A percentile compares a stretch with the other conserved stretches of the same genome.
phyloP scores from a whole-genome alignment of 371 early-diverging fungal genomes.

The Rhizopus sp. region DNA sequence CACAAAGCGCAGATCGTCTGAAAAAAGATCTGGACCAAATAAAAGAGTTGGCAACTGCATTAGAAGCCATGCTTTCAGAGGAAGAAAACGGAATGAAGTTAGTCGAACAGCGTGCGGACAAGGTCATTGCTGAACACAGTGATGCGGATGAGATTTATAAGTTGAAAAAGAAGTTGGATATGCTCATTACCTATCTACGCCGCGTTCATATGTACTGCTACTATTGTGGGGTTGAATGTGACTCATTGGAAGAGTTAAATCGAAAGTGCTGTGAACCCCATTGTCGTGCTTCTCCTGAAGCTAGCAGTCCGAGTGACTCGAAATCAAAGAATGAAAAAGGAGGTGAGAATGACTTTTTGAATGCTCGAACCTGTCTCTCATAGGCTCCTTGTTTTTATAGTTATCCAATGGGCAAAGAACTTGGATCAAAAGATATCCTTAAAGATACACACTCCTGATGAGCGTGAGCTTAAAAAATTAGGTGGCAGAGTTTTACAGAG shows the following conservation, averaged over 20 bases:
- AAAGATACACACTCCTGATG: constrained; percentile 65
- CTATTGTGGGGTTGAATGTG: constrained; percentile 86
- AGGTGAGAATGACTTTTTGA: constrained; percentile 11
- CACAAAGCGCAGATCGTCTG: constrained; percentile 65
- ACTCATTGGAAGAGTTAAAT: constrained; percentile 79
- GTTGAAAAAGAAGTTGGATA: constrained; percentile 73
- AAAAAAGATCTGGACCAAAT: constrained; percentile 70
- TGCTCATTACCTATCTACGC: constrained; percentile 83
- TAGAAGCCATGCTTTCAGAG: constrained; percentile 41
- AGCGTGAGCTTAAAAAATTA: constrained; percentile 65
- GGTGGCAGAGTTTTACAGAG: constrained; percentile 78
- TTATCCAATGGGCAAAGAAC: constrained; percentile 58
- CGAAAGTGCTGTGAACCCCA: constrained; percentile 77
- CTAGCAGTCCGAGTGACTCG: constrained; percentile 17
- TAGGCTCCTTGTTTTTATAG: constrained; percentile 22
- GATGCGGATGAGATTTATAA: constrained; percentile 26
- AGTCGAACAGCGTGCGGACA: constrained; percentile 38
- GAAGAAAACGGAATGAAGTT: constrained; percentile 31
- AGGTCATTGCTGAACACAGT: constrained; percentile 23
- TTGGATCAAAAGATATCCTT: constrained; percentile 66
- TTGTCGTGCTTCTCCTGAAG: constrained; percentile 52
- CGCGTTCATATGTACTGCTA: constrained; percentile 94
- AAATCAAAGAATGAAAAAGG: constrained; percentile 29
- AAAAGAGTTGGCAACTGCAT: constrained; percentile 62
- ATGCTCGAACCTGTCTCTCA: neutral